Evolutionary conservation across 2,329 filamentous ascomycete genomes (phyloP).

Genomic region (Nemania sp.): DNA sequence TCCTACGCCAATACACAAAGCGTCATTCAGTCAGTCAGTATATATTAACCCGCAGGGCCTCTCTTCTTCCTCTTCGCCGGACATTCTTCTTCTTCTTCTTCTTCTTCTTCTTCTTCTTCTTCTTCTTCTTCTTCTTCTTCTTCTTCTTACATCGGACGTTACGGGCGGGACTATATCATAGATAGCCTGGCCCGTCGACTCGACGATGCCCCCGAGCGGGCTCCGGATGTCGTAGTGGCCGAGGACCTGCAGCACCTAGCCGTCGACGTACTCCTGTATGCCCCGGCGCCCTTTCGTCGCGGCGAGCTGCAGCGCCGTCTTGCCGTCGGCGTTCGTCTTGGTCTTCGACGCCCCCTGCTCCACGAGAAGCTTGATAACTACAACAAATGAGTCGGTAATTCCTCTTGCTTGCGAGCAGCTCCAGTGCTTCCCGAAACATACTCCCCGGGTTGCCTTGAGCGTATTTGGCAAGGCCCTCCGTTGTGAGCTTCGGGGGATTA

Average conservation of each 20-base stretch:
- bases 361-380: slow-evolving; percentile 20
- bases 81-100: no score
- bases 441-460: slow-evolving; percentile 11
- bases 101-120: no score
- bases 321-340: slow-evolving; percentile 19
- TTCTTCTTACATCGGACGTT: no score
- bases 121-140: no score
- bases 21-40: no score
- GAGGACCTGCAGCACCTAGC: slow-evolving; percentile 23
- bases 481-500: slow-evolving; percentile 9
- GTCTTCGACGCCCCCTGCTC: slow-evolving; percentile 23
- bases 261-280: slow-evolving; percentile 21
- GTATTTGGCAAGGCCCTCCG: slow-evolving; percentile 15
- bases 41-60: no score
- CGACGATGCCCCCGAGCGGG: slow-evolving; percentile 21
- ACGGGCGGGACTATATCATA: no score
- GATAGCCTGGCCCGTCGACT: slow-evolving; percentile 18
- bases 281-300: slow-evolving; percentile 22
- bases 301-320: slow-evolving; percentile 21
- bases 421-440: no score
- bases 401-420: slow-evolving; percentile 19
- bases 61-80: no score
- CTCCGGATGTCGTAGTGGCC: slow-evolving; percentile 24
- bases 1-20: no score
- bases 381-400: no score